phyloP scores from a whole-genome alignment of 768 basidiomycete species.

The Rhodotorula toruloides region DNA sequence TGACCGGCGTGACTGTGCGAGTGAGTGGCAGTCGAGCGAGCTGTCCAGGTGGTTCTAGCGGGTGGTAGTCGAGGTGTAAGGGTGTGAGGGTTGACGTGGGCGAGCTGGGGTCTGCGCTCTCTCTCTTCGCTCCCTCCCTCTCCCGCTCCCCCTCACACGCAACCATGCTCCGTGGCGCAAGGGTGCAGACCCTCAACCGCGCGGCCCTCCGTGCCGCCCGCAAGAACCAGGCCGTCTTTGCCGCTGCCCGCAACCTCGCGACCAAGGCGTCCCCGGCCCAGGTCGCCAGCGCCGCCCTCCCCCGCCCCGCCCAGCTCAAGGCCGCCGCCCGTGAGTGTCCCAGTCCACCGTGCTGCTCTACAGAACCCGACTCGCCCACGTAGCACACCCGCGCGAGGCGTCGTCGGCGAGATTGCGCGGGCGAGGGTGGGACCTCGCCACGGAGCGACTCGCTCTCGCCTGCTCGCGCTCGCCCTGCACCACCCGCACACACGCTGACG shows the following conservation, averaged over 20 bases:
- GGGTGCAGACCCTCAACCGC: conserved; percentile 36
- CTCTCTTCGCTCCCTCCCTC: neutral
- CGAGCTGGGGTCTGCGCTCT: no score
- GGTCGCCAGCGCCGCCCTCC: conserved; percentile 15
- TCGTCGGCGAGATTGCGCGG: neutral
- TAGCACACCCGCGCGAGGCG: neutral
- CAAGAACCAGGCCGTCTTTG: conserved; percentile 36
- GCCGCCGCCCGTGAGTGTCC: conserved; percentile 18
- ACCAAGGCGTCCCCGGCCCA: conserved; percentile 35
- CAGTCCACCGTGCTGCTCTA: no score
- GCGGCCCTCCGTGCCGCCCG: conserved; percentile 31
- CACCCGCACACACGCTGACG: neutral
- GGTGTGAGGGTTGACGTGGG: no score
- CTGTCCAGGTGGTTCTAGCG: no score
- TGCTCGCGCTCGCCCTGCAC: neutral
- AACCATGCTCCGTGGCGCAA: conserved; percentile 31
- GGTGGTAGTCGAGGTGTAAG: no score
- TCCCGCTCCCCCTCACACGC: neutral
- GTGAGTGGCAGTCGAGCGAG: no score
- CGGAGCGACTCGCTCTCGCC: neutral
- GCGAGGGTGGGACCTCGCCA: conserved; percentile 29
- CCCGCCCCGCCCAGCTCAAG: conserved; percentile 22
- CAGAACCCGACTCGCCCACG: neutral
- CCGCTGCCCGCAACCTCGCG: conserved; percentile 33
- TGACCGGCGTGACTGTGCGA: no score